Evolutionary conservation across 192 early-diverging fungal species (phyloP).

Genomic region (Coemansia sp.): DNA sequence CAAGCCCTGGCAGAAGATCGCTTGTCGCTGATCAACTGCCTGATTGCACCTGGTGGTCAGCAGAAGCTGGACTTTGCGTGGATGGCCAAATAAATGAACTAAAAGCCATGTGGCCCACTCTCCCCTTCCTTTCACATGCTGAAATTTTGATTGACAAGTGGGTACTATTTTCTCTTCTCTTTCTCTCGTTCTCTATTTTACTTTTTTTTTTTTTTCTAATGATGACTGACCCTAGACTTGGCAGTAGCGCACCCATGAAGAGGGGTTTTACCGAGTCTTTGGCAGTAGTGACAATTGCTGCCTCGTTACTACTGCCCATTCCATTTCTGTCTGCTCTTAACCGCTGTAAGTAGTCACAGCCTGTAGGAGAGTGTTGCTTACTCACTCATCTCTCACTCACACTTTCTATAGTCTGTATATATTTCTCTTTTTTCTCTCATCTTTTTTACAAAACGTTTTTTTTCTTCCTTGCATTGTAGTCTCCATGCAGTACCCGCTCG

Average conservation of each 20-base stretch:
- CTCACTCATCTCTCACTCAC: not conserved
- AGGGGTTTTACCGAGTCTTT: slow-evolving; percentile 16
- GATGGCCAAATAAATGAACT: slow-evolving; percentile 40
- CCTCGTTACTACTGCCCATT: slow-evolving; percentile 28
- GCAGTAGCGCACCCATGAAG: not conserved
- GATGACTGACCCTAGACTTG: not conserved
- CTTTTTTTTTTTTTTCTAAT: not conserved
- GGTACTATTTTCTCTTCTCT: not conserved
- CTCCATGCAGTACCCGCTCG: slow-evolving; percentile 34
- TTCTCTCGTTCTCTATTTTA: not conserved
- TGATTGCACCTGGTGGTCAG: slow-evolving; percentile 62
- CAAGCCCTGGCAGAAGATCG: slow-evolving; percentile 45
- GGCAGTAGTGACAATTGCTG: slow-evolving; percentile 19
- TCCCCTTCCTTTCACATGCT: not conserved
- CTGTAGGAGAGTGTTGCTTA: not conserved
- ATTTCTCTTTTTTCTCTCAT: not conserved
- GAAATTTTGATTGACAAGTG: not conserved
- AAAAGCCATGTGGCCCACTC: not conserved
- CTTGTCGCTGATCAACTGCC: slow-evolving; percentile 63
- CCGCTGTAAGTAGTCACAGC: slow-evolving; percentile 21
- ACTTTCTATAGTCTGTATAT: not conserved
- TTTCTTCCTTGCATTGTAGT: slow-evolving; percentile 14
- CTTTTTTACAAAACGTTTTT: not conserved
- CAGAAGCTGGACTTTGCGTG: slow-evolving; percentile 58
- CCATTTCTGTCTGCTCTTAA: slow-evolving; percentile 38